Evolutionary conservation across 345 rosid genomes (phyloP).

Genomic region (Moricandia moricandioides): DNA sequence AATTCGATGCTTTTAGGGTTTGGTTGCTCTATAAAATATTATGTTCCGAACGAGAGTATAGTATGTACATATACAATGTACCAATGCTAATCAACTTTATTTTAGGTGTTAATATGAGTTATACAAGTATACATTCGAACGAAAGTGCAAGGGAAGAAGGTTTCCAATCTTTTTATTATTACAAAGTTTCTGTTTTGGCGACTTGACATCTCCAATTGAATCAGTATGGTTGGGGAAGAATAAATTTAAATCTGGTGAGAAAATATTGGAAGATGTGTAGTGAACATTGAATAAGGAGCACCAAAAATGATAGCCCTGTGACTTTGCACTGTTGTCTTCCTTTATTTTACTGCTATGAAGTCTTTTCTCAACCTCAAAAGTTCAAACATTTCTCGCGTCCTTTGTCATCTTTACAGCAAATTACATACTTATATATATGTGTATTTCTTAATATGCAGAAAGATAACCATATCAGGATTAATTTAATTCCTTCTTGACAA

Average conservation of each 20-base stretch:
- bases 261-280: conserved; percentile 38
- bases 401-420: conserved; percentile 23
- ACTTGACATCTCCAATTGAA: conserved; percentile 7
- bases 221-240: conserved; percentile 30
- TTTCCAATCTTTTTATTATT: background rate
- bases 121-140: background rate
- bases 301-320: conserved; percentile 7
- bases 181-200: background rate
- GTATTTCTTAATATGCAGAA: background rate
- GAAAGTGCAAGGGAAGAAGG: conserved; percentile 10
- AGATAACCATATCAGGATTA: background rate
- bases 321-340: conserved; percentile 33
- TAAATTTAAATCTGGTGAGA: conserved; percentile 1
- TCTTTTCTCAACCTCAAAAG: conserved; percentile 36
- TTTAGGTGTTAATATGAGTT: background rate
- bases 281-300: conserved; percentile 33
- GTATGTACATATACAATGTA: background rate
- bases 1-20: background rate
- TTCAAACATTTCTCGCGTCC: conserved; percentile 26
- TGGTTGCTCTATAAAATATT: background rate
- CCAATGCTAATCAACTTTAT: background rate
- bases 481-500: background rate
- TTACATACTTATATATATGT: background rate
- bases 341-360: conserved; percentile 31
- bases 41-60: background rate